Conservation (phyloP, 352 stramenopile genomes). For the Phytopythium delawarense region DNA sequence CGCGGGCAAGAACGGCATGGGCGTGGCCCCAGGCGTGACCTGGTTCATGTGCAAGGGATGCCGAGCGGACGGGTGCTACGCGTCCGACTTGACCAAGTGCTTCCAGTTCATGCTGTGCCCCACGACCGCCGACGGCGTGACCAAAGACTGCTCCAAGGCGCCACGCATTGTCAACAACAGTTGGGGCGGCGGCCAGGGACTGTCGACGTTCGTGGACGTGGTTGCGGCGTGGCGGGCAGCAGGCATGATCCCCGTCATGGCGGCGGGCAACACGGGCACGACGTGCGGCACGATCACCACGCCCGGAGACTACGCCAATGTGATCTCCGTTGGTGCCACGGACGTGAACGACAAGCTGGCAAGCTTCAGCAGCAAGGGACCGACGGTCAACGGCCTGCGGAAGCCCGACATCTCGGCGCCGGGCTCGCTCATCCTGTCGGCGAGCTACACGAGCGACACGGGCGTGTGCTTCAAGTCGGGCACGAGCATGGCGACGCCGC, state of each 20-base stretch:
- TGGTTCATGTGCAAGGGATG: conserved; percentile 64
- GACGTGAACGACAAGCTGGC: conserved; percentile 38
- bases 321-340: conserved; percentile 60
- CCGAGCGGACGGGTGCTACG: conserved; percentile 30
- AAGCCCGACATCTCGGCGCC: conserved; percentile 59
- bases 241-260: conserved; percentile 57
- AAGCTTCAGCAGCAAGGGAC: conserved; percentile 51
- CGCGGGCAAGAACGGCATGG: conserved; percentile 38
- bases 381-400: conserved; percentile 28
- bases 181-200: conserved; percentile 49
- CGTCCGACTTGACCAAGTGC: conserved; percentile 43
- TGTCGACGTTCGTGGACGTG: conserved; percentile 36
- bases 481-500: conserved; percentile 62
- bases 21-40: conserved; percentile 41
- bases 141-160: conserved; percentile 45
- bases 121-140: conserved; percentile 29
- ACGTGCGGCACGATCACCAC: conserved; percentile 46
- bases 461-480: conserved; percentile 57
- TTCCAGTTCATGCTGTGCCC: conserved; percentile 73
- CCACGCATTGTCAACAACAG: conserved; percentile 66
- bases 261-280: conserved; percentile 47
- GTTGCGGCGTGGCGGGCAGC: conserved; percentile 39
- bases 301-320: conserved; percentile 46
- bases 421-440: conserved; percentile 38
- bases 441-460: conserved; percentile 39